Evolutionary conservation across 2,329 filamentous ascomycete genomes (phyloP).

Genomic region (Aspergillus sp.): DNA sequence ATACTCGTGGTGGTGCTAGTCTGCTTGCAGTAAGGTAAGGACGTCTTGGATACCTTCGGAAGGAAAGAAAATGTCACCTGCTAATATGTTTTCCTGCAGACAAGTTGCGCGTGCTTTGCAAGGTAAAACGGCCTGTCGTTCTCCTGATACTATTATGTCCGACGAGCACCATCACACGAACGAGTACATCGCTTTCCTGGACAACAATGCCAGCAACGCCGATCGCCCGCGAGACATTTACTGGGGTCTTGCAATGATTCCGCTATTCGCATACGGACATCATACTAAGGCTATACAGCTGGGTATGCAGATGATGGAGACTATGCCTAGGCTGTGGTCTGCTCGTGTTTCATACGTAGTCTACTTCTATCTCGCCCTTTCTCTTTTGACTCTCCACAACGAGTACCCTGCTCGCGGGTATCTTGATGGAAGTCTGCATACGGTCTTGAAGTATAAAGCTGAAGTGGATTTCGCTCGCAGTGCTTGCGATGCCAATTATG

Average conservation of each 20-base stretch:
- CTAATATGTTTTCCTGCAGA: conserved; percentile 23
- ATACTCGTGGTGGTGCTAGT: conserved; percentile 61
- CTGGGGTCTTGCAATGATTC: conserved; percentile 50
- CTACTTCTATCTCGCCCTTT: conserved; percentile 50
- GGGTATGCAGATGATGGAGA: conserved; percentile 43
- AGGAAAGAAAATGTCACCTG: background rate
- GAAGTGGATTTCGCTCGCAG: conserved; percentile 55
- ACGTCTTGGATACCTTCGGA: background rate
- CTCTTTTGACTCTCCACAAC: conserved; percentile 46
- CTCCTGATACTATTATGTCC: conserved; percentile 52
- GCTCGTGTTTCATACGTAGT: conserved; percentile 44
- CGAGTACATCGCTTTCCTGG: conserved; percentile 51
- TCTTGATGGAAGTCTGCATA: conserved; percentile 50
- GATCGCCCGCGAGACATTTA: conserved; percentile 59
- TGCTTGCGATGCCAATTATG: conserved; percentile 62
- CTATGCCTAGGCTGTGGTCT: conserved; percentile 50
- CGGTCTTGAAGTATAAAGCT: conserved; percentile 51
- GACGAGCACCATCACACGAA: conserved; percentile 56
- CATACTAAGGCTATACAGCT: conserved; percentile 48
- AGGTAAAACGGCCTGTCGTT: conserved; percentile 58
- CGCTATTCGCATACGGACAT: conserved; percentile 51
- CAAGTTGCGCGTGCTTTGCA: conserved; percentile 62
- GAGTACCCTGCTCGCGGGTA: conserved; percentile 47
- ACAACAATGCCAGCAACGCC: conserved; percentile 50
- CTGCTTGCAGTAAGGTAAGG: conserved; percentile 52